Evolutionary conservation across 306 rosid species (phyloP), one percentile per base, ranked within the genome.

Genomic region (Fagus sylvatica): DNA sequence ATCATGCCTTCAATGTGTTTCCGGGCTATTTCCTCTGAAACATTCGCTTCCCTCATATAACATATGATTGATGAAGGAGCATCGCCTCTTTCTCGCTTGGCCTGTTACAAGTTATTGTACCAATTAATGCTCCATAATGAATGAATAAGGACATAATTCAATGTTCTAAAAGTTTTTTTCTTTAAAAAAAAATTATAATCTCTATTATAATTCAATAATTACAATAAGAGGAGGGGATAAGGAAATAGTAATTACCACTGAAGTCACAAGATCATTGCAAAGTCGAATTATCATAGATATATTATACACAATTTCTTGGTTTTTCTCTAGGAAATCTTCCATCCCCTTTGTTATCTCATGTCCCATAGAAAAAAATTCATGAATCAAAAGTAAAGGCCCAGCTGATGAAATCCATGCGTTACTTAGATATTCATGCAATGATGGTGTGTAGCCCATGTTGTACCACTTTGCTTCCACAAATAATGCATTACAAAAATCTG

Each of bases 341-440:
- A 73, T 55, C 2, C 71, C 74, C 53, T 81, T 11, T 2, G 15
- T 55, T 28, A 33, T 66, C 2, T 84, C 83, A 62, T 75, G 46
- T 40, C 66, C 30, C 4, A 76, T 72, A 4, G 88, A 78, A 66
- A 91, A 78, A 56, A 80, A 81, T 46, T 75, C 33, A 53, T 79
- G 92, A 6, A 85, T 49, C n/a, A 89, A n/a, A 74, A 84, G 75
- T 8, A 88, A 0, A 0, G 93, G 88, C 12, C 85, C 88, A 0
- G 97, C 84, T 10, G 93, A 87, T 49, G 97, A 84, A 77, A 86
- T 76, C 77, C 87, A 89, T 40, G 80, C 92, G 65, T 84, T 91
- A 59, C 78, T 76, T 40, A 87, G 53, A 74, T 89, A 88, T 79
- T 89, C 89, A 70, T 89, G 62, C 70, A 86, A 33, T 4, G 90